These are phyloP conservation scores for Discostella stelligera DNA, from an alignment of 352 stramenopile genomes.

Conservation along the genomic window DNA sequence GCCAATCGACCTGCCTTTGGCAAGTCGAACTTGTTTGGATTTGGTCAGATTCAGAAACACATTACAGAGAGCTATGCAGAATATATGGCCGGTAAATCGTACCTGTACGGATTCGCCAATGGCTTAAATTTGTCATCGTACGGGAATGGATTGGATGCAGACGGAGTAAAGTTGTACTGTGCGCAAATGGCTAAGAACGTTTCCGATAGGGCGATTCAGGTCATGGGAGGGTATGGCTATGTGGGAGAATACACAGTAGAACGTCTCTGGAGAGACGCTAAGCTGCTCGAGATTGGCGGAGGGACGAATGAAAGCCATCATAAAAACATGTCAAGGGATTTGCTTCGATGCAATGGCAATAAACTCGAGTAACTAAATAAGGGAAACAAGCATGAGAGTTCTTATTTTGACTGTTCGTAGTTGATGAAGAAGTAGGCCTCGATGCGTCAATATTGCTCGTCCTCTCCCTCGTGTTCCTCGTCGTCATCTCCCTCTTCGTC, in stretches of 20 bases:
- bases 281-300: constrained; percentile 99
- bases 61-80: constrained; percentile 98
- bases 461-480: constrained; percentile 15
- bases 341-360: constrained; percentile 50
- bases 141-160: constrained; percentile 95
- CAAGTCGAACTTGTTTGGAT: constrained; percentile 86
- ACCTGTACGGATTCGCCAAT: constrained; percentile 95
- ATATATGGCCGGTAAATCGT: constrained; percentile 93
- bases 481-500: constrained; percentile 64
- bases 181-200: constrained; percentile 96
- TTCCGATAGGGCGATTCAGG: constrained; percentile 95
- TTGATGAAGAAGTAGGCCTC: neutral
- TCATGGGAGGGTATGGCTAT: constrained; percentile 97
- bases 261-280: constrained; percentile 95
- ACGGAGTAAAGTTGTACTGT: constrained; percentile 98
- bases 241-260: constrained; percentile 98
- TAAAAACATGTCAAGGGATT: constrained; percentile 93
- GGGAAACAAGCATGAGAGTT: neutral
- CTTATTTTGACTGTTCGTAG: neutral
- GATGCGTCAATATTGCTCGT: constrained; percentile 10
- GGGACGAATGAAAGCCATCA: constrained; percentile 98
- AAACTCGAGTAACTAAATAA: constrained; percentile 39
- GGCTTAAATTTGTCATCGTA: constrained; percentile 91
- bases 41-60: constrained; percentile 94
- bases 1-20: constrained; percentile 94